Evolutionary conservation across 495 filamentous ascomycete genomes (phyloP), one percentile per base, ranked within the genome.

Genomic region (Aspergillus asperescens): DNA sequence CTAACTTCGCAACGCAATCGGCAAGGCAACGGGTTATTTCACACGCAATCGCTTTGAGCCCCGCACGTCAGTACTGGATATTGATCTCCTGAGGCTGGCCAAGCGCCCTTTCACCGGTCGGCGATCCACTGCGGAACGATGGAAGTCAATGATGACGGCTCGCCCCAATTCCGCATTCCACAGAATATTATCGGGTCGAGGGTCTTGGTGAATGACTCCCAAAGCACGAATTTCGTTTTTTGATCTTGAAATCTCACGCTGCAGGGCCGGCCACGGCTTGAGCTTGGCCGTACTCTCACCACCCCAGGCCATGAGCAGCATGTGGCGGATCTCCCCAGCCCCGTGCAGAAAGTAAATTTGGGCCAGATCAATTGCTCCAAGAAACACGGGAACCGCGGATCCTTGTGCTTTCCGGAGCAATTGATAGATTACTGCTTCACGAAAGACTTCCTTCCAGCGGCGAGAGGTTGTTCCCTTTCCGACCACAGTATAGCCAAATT

Each of bases 291-390:
- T 47, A 7, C 25, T 41, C 39, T 68, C 57, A n/a, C 69, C 69
- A 32, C 53, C 76, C 71, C 68, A 79, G 9, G 59, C 73, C 52
- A 80, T 66, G 8, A 80, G 55, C 7, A 76, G 55, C 61, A 78
- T 71, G 50, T 77, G 63, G 22, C 71, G 53, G 50, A 78, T 72
- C 37, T 59, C 50, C 6, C 75, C 68, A 12, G 60, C 59, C 13
- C 62, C 50, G 55, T 73, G 64, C 18, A 70, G 63, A 39, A 65
- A 69, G 37, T 70, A 71, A 5, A 64, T 58, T 8, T 38, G 18
- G 3, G 55, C 48, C 18, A 77, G 53, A 55, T 77, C 63, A 31
- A 79, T 66, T 6, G 62, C 60, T 28, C 72, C 70, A 8, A 79
- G 66, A 50, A 68, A 74, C 3, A 76, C 65, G 16, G 69, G 71